Conservation (phyloP, 106 monocot species). For the Allium sativum region DNA sequence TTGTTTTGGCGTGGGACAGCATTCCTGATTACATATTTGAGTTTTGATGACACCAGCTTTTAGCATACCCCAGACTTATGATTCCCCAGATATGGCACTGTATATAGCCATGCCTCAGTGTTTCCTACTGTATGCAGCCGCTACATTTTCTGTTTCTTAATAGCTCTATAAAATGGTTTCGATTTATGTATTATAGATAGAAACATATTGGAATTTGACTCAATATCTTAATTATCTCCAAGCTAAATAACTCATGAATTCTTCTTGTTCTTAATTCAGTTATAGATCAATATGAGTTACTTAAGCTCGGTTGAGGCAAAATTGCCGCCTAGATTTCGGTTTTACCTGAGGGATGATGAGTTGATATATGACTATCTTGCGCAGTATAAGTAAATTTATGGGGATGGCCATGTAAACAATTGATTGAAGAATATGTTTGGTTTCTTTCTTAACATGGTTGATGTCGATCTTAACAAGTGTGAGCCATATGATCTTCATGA, state of each 20-base stretch:
- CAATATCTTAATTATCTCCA: neutral
- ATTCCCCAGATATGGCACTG: no score
- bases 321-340: slow-evolving; percentile 60
- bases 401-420: neutral
- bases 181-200: no score
- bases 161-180: no score
- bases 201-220: no score
- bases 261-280: neutral
- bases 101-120: no score
- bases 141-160: no score
- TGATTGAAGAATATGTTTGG: neutral
- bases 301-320: slow-evolving; percentile 53
- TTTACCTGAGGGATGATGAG: slow-evolving; percentile 69
- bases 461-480: slow-evolving; percentile 83
- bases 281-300: slow-evolving; percentile 20
- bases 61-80: no score
- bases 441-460: slow-evolving; percentile 30
- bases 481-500: slow-evolving; percentile 91
- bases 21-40: no score
- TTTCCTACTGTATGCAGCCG: no score
- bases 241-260: neutral
- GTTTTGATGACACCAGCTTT: no score
- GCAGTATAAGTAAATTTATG: slow-evolving; percentile 4
- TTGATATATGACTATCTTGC: slow-evolving; percentile 51
- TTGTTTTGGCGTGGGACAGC: no score